A percentile compares a stretch with the other conserved stretches of the same genome.
phyloP scores from a whole-genome alignment of 176 grass and related monocot genomes.

The Triticum dicoccoides region DNA sequence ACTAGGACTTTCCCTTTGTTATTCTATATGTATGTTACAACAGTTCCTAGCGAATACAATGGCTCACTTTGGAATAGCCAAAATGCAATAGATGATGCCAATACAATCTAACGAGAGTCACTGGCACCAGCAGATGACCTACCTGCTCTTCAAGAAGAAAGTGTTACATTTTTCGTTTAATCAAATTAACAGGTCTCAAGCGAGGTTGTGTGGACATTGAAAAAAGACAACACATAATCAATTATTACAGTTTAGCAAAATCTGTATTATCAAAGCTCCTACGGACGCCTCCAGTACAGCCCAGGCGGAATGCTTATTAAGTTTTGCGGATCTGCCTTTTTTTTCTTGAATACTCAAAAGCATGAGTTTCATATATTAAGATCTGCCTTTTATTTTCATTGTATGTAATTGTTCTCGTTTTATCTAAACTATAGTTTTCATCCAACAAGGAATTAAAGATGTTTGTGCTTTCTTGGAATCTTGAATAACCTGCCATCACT shows the following conservation, averaged over 20 bases:
- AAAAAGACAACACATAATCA: background rate
- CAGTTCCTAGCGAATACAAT: background rate
- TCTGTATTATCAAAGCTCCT: background rate
- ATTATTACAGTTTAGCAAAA: background rate
- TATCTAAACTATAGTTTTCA: slow-evolving; percentile 10
- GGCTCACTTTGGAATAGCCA: background rate
- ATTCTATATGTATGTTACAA: background rate
- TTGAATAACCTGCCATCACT: background rate
- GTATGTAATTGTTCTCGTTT: background rate
- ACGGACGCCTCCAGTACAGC: slow-evolving; percentile 3
- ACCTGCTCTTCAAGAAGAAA: slow-evolving; percentile 6
- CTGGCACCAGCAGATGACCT: background rate
- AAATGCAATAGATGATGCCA: slow-evolving; percentile 12
- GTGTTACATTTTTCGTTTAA: background rate
- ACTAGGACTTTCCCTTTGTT: slow-evolving; percentile 3
- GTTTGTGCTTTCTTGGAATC: background rate
- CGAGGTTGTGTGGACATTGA: slow-evolving; percentile 7
- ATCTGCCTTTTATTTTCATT: background rate
- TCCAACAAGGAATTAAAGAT: slow-evolving; percentile 1
- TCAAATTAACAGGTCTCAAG: background rate
- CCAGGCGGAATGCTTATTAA: background rate
- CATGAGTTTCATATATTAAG: background rate
- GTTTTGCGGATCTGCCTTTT: background rate
- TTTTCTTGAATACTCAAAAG: background rate
- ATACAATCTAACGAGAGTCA: background rate